Conservation (phyloP, 495 filamentous ascomycete genomes). For the Articulospora tetracladia region DNA sequence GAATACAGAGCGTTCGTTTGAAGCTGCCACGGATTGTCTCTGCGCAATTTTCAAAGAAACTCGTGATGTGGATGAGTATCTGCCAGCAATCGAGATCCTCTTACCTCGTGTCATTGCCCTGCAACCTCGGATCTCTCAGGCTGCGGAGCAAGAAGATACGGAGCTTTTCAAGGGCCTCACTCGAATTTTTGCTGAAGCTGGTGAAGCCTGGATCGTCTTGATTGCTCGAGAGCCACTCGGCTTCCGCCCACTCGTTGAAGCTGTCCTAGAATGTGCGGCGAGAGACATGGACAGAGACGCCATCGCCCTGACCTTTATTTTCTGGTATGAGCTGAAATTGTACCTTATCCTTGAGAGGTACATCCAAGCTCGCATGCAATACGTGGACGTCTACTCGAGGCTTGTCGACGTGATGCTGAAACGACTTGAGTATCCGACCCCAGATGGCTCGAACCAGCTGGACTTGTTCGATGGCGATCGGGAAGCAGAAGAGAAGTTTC, state of each 20-base stretch:
- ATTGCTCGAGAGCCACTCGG: constrained; percentile 77
- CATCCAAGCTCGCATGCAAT: constrained; percentile 69
- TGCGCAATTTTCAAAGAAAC: constrained; percentile 91
- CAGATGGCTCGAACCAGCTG: constrained; percentile 63
- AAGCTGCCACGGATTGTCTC: constrained; percentile 89
- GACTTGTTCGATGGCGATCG: constrained; percentile 95
- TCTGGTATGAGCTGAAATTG: constrained; percentile 99
- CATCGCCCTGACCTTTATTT: constrained; percentile 86
- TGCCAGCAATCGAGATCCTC: constrained; percentile 76
- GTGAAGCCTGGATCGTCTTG: constrained; percentile 88
- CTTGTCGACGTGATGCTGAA: constrained; percentile 91
- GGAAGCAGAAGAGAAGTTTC: constrained; percentile 94
- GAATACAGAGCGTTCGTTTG: constrained; percentile 70
- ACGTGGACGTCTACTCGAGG: constrained; percentile 74
- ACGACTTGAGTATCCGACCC: constrained; percentile 85
- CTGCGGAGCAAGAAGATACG: constrained; percentile 77
- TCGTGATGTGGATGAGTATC: constrained; percentile 83
- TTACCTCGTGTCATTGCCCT: constrained; percentile 79
- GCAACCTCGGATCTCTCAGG: constrained; percentile 68
- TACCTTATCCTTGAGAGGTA: constrained; percentile 88
- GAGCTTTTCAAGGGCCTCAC: constrained; percentile 87
- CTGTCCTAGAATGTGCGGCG: constrained; percentile 83
- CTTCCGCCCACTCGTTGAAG: constrained; percentile 85
- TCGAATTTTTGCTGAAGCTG: constrained; percentile 86
- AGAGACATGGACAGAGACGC: constrained; percentile 85